Evolutionary conservation across 768 basidiomycete species (phyloP), one percentile per base, ranked within the genome.

Genomic region (Dioszegia crocea): DNA sequence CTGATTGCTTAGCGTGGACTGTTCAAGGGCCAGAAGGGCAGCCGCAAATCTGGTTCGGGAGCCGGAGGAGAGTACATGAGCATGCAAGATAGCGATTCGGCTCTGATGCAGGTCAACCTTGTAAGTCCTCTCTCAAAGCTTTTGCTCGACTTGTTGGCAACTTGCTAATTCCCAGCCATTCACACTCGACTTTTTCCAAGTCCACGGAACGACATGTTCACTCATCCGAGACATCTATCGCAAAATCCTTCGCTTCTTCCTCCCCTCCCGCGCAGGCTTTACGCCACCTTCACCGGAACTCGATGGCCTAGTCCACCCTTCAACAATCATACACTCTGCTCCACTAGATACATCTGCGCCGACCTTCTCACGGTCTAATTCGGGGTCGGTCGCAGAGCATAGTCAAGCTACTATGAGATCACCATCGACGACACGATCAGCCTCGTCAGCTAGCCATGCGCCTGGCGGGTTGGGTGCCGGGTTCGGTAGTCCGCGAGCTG

Each of bases 201-300:
- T 47, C 44, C 69, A 61, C 54, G 60, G 66, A 40, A 61, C 50
- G 17, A 48, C 60, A 39, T 65, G 60, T 57, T 65, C 57, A 14
- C 68, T 74, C 60, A 67, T 77, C 52, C 71, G 70, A 10, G 72
- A 72, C 26, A 40, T 75, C 1, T 77, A 77, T 64, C 71, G 66
- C 30, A 73, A 70, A 41, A 49, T 74, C 21, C 56, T 69, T 8
- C 61, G 61, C 10, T 66, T 71, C 60, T 59, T 75, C 54, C 59
- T 72, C 14, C 72, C 72, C 21, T 48, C 59, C 16, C 26, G 47
- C n/a, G 43, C 39, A 10, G 39, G 24, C 11, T 44, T 24, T 39
- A 36, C 17, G 39, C 44, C 40, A 2, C 30, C 27, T 16, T n/a
- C 54, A 12, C 46, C 59, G 3, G 19, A 46, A 9, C 46, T 40